A percentile compares a stretch with the other conserved stretches of the same genome.
Conservation (phyloP, 169 alveolate species). For the Eimeria acervulina region DNA sequence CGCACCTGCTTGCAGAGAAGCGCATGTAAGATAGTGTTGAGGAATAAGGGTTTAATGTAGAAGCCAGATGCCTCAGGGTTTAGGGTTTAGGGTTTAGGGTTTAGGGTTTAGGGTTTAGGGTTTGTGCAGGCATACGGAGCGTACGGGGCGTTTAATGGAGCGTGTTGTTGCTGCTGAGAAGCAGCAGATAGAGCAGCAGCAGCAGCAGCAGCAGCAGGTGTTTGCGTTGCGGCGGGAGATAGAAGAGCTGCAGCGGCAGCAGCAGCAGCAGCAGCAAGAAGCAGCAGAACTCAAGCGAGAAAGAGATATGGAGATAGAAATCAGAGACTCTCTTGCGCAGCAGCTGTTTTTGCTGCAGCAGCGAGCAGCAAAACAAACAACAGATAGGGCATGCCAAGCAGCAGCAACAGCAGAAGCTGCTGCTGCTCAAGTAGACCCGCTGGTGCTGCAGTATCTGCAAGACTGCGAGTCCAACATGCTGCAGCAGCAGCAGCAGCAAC, state of each 20-base stretch:
- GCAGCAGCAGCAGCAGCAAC: too few relatives aligned
- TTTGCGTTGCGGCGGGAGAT: conserved; percentile 20
- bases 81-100: conserved; percentile 50
- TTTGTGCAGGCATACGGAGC: conserved; percentile 27
- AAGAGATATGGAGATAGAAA: neutral
- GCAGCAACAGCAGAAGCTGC: too few relatives aligned
- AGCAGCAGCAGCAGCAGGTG: conserved; percentile 25
- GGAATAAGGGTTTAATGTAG: neutral
- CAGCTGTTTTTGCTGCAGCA: conserved; percentile 66
- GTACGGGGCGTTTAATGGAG: neutral
- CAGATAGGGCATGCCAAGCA: neutral
- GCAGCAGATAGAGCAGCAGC: conserved; percentile 68
- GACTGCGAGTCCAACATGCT: too few relatives aligned
- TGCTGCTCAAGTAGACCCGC: too few relatives aligned
- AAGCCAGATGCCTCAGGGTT: conserved; percentile 4
- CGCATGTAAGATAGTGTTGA: neutral
- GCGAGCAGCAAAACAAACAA: neutral
- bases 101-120: conserved; percentile 53
- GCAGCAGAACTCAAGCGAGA: neutral
- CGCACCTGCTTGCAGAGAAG: neutral
- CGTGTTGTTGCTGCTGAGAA: neutral
- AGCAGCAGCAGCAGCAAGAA: conserved; percentile 58
- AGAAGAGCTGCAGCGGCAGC: conserved; percentile 67
- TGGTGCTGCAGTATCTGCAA: too few relatives aligned
- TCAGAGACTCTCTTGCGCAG: conserved; percentile 28